Evolutionary conservation across 495 filamentous ascomycete species (phyloP).

Genomic region (Thermochaetoides thermophila): DNA sequence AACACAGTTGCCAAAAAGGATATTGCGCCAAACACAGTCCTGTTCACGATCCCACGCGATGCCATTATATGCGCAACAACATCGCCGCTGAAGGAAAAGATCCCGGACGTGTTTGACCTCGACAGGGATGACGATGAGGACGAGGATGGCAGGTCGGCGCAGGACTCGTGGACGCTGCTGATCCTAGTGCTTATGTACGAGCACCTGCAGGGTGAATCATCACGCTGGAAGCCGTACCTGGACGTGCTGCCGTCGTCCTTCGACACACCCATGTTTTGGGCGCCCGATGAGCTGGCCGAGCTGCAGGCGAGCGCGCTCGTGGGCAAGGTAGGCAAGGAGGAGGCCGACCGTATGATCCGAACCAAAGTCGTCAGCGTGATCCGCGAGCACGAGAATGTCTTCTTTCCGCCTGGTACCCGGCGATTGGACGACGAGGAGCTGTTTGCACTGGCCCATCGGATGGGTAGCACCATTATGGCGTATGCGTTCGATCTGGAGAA

Average conservation of each 20-base stretch:
- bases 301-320: slow-evolving; percentile 66
- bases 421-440: slow-evolving; percentile 34
- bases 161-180: slow-evolving; percentile 36
- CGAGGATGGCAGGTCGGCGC: slow-evolving; percentile 10
- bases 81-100: slow-evolving; percentile 20
- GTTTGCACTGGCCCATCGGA: slow-evolving; percentile 50
- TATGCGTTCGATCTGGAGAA: slow-evolving; percentile 78
- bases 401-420: slow-evolving; percentile 35
- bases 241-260: slow-evolving; percentile 64
- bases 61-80: slow-evolving; percentile 30
- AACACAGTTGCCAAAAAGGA: slow-evolving; percentile 28
- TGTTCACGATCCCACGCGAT: slow-evolving; percentile 33
- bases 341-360: slow-evolving; percentile 55
- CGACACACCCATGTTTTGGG: slow-evolving; percentile 88
- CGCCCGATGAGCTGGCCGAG: slow-evolving; percentile 48
- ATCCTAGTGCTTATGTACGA: slow-evolving; percentile 77
- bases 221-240: slow-evolving; percentile 69
- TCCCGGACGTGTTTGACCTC: slow-evolving; percentile 24
- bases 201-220: slow-evolving; percentile 42
- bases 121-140: slow-evolving; percentile 11
- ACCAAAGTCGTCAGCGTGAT: slow-evolving; percentile 46
- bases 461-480: slow-evolving; percentile 83
- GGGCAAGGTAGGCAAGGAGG: slow-evolving; percentile 60
- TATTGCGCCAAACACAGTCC: slow-evolving; percentile 27
- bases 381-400: slow-evolving; percentile 23